Evolutionary conservation across 208 protist species (phyloP).

Genomic region (Acanthamoeba healyi): DNA sequence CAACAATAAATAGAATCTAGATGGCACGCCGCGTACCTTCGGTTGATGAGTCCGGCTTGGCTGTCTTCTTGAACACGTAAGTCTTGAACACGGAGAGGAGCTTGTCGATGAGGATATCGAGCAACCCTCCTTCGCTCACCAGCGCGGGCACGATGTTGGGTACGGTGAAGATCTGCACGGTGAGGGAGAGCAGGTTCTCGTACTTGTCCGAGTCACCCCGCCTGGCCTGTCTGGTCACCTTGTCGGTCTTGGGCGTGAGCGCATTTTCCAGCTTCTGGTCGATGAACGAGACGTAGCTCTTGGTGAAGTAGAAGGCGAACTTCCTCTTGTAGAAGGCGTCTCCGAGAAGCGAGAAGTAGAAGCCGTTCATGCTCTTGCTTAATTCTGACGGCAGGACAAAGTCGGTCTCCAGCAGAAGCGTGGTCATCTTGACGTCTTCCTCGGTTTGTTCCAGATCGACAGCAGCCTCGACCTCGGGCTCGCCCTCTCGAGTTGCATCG

Average conservation of each 20-base stretch:
- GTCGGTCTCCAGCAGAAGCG: conserved; percentile 35
- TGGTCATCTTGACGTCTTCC: conserved; percentile 49
- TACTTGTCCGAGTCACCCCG: conserved; percentile 27
- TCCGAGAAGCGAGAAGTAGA: conserved; percentile 55
- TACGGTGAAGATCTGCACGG: conserved; percentile 66
- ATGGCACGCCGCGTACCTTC: not conserved
- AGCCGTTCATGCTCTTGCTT: conserved; percentile 5
- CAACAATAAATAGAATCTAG: not conserved
- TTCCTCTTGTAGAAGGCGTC: conserved; percentile 53
- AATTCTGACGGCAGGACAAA: conserved; percentile 10
- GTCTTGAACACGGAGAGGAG: conserved; percentile 43
- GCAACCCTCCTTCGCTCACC: conserved; percentile 21
- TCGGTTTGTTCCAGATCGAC: not conserved
- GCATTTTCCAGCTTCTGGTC: conserved; percentile 66
- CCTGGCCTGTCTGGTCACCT: not conserved
- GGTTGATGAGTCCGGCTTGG: not conserved
- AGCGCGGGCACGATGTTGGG: conserved; percentile 56
- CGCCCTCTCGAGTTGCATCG: not conserved
- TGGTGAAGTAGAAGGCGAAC: conserved; percentile 54
- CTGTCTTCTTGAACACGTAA: not conserved
- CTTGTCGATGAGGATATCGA: conserved; percentile 43
- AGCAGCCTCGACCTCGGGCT: not conserved
- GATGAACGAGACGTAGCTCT: conserved; percentile 51
- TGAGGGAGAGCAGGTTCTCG: conserved; percentile 41
- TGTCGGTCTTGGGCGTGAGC: conserved; percentile 9